Evolutionary conservation across 306 rosid genomes (phyloP), one percentile per base, ranked within the genome.

Genomic region (Comarum palustre): DNA sequence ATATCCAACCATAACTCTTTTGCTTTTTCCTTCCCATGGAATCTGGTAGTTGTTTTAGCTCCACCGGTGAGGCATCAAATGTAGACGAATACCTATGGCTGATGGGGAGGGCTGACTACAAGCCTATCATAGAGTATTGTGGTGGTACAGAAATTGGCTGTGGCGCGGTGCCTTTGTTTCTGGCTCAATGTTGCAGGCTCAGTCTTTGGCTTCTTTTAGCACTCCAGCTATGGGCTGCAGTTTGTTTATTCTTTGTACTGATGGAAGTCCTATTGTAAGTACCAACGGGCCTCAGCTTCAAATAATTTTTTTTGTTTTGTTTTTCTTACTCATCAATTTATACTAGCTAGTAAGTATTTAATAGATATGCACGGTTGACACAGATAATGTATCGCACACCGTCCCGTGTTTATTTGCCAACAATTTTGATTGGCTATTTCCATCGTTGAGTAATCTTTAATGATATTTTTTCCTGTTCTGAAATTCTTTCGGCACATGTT

Each of bases 141-240:
- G 98, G 98, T 69, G 98, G 98, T 58, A 93, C 98, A 12, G 98
- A 93, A 84, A 90, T 93, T 77, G 97, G 97, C 34, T 96, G 98
- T 75, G 94, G 83, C 66, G 97, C 34, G 97, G 98, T 75, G 94
- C 84, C 66, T 93, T 93, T 82, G 81, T 91, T 75, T 50, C 89
- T 73, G 98, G 98, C 59, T 93, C 98, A 74, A 71, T 93, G 27
- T 85, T 89, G 73, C 95, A 93, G 83, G 82, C 96, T 81, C 98
- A 93, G 59, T 88, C 98, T 46, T 79, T 93, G 81, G 91, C 97
- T 72, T 92, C 98, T 83, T 93, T 93, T 78, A 93, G 98, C 89
- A 91, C 95, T 69, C 98, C 97, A 15, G 97, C 88, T 46, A 89
- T 93, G 91, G 81, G 97, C 60, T 89, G 97, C 84, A 82, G 77